These are phyloP conservation scores for Geotrichum candidum DNA, from an alignment of 1,139 yeast genomes.

Conservation along the genomic window DNA sequence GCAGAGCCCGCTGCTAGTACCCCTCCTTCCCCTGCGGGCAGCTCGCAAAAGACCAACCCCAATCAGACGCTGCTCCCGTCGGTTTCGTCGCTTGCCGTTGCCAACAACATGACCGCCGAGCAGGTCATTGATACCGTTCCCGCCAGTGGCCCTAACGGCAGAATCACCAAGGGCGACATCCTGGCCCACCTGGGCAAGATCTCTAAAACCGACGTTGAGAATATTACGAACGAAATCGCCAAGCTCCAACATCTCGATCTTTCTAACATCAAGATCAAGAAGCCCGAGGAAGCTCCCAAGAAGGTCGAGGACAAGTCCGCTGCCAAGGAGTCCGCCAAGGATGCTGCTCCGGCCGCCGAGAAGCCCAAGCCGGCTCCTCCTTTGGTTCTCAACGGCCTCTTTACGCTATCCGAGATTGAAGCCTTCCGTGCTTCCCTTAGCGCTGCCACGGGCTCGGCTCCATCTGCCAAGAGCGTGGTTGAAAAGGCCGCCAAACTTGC, in stretches of 20 bases:
- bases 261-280: slow-evolving; percentile 54
- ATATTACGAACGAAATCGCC: slow-evolving; percentile 52
- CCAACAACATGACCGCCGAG: slow-evolving; percentile 54
- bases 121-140: slow-evolving; percentile 67
- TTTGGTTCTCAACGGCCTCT: slow-evolving; percentile 9
- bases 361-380: slow-evolving; percentile 17
- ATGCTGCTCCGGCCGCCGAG: slow-evolving; percentile 10
- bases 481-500: slow-evolving; percentile 39
- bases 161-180: slow-evolving; percentile 85
- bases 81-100: slow-evolving; percentile 60
- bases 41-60: slow-evolving; percentile 46
- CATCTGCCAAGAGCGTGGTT: slow-evolving; percentile 33
- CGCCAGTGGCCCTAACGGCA: slow-evolving; percentile 87
- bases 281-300: slow-evolving; percentile 15
- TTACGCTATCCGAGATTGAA: slow-evolving; percentile 20
- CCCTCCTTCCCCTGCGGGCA: slow-evolving; percentile 27
- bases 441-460: slow-evolving; percentile 30
- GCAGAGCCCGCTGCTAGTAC: slow-evolving; percentile 23
- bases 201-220: slow-evolving; percentile 46
- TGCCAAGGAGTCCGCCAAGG: slow-evolving; percentile 1
- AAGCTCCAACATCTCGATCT: slow-evolving; percentile 66
- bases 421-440: slow-evolving; percentile 29
- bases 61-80: slow-evolving; percentile 72
- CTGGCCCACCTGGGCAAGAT: slow-evolving; percentile 76
- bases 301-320: slow-evolving; percentile 14